Base-by-base conservation (phyloP, 495 filamentous ascomycete genomes). In the Hyaloscypha bicolor region DNA sequence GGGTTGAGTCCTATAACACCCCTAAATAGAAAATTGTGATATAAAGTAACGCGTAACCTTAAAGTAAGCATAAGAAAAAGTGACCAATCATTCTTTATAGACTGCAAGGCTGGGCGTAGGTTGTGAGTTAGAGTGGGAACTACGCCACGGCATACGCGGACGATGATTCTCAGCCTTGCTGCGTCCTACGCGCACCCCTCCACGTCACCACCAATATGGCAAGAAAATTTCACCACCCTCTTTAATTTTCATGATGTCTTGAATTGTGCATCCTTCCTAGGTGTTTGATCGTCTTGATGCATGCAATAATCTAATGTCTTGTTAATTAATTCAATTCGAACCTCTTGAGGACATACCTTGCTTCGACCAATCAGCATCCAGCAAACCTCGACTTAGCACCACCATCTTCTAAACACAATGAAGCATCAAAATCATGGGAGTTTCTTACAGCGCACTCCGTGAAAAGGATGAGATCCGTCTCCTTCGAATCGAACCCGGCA, bases 401-500 rank as follows among this genome's bases (percentile, higher is more conserved):
- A 8, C 51, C 51, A 55, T 21, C 9, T 12, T 22, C 56, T 9
- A 29, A 60, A n/a, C 42, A 48, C 42, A 25, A 60, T 33, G 31
- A 60, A 37, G 30, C 58, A 37, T 6, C 30, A 21, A 8, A 39
- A 35, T 9, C n/a, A 60, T 56, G 53, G 59, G 33, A 6, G 11
- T 60, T 19, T 12, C 9, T 33, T 61, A 61, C 33, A 42, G 22
- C 12, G 5, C 59, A 39, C 37, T 61, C 14, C n/a, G 4, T 6
- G 32, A 61, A 39, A 61, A 37, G 19, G 59, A 61, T 45, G 59
- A 61, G 37, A 61, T 61, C 59, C 59, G 59, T 35, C 59, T 61
- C 32, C 32, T 61, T 45, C 59, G 37, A 22, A 21, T 61, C 2
- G 32, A 61, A 21, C 32, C 32, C 25, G 59, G 59, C 9, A 25